A percentile compares a stretch with the other conserved stretches of the same genome.
Evolutionary conservation across 2,329 filamentous ascomycete genomes (phyloP).

Genomic region (Phialophora expanda): DNA sequence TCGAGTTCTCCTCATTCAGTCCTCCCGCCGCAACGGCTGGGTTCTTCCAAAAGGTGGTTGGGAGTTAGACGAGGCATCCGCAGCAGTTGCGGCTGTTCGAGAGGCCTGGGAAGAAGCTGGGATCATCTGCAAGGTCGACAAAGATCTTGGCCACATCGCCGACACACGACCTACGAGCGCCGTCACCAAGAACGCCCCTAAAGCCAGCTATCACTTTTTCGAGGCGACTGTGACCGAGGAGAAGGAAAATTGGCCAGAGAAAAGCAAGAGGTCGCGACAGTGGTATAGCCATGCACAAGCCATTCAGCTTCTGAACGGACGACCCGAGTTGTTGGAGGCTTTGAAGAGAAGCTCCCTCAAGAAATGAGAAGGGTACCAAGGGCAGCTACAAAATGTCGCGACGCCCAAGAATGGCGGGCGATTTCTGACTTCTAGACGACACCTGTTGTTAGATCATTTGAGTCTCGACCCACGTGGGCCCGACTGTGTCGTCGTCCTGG

Average conservation of each 20-base stretch:
- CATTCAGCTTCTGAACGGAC: conserved; percentile 72
- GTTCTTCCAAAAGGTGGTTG: conserved; percentile 97
- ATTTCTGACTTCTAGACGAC: conserved; percentile 1
- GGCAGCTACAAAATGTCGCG: conserved; percentile 6
- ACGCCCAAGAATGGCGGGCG: not conserved
- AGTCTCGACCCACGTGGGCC: not conserved
- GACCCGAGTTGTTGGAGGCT: conserved; percentile 88
- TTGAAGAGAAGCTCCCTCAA: conserved; percentile 79
- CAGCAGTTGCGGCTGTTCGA: conserved; percentile 79
- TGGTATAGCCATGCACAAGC: conserved; percentile 90
- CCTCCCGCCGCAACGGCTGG: conserved; percentile 88
- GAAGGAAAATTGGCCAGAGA: conserved; percentile 89
- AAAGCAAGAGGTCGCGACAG: conserved; percentile 83
- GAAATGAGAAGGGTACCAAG: conserved; percentile 26
- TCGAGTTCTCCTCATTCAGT: conserved; percentile 91
- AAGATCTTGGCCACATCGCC: conserved; percentile 82
- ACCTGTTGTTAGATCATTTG: not conserved
- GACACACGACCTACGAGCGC: conserved; percentile 71
- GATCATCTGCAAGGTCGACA: conserved; percentile 81
- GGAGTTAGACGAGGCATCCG: conserved; percentile 90
- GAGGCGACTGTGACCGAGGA: conserved; percentile 87
- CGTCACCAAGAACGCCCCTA: conserved; percentile 67
- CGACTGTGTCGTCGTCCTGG: not conserved
- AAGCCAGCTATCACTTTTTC: conserved; percentile 65
- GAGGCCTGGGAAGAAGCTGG: conserved; percentile 99